Evolutionary conservation across 768 basidiomycete genomes (phyloP).

Genomic region (Phylloporus arenicola): DNA sequence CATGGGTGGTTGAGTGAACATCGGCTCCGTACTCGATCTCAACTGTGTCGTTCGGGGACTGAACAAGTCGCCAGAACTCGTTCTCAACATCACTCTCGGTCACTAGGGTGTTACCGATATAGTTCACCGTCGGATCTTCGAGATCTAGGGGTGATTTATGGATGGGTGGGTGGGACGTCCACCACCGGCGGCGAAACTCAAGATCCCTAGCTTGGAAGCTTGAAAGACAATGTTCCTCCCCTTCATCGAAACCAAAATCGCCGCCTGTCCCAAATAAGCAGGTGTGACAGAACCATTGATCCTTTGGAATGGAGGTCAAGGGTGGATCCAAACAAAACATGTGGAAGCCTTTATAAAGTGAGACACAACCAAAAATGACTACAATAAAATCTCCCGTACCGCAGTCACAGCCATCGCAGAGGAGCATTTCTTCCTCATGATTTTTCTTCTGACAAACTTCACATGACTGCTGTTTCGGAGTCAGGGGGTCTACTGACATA

Average conservation of each 20-base stretch:
- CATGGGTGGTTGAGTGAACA: conserved; percentile 94
- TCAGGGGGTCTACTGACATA: conserved; percentile 14
- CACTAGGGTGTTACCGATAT: conserved; percentile 57
- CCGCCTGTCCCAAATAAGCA: conserved; percentile 89
- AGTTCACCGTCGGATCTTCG: conserved; percentile 49
- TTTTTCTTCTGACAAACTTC: conserved; percentile 92
- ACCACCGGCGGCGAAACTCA: conserved; percentile 89
- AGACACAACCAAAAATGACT: conserved; percentile 11
- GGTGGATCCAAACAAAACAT: conserved; percentile 96
- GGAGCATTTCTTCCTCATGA: conserved; percentile 84
- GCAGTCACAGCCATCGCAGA: conserved; percentile 84
- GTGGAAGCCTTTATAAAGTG: conserved; percentile 69
- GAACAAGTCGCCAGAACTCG: conserved; percentile 96
- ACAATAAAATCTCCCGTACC: conserved; percentile 39
- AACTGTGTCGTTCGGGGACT: conserved; percentile 83
- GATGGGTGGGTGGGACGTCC: conserved; percentile 65
- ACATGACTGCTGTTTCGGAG: conserved; percentile 62
- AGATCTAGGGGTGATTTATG: conserved; percentile 28
- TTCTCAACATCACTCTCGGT: conserved; percentile 88
- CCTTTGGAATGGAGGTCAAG: conserved; percentile 76
- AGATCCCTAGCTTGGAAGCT: conserved; percentile 89
- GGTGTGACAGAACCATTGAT: conserved; percentile 93
- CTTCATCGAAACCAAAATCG: conserved; percentile 98
- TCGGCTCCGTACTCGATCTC: conserved; percentile 99
- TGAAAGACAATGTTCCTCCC: conserved; percentile 88